These are phyloP conservation scores for Diplodia sapinea DNA, from an alignment of 2,329 filamentous ascomycete species.

Conservation along the genomic window DNA sequence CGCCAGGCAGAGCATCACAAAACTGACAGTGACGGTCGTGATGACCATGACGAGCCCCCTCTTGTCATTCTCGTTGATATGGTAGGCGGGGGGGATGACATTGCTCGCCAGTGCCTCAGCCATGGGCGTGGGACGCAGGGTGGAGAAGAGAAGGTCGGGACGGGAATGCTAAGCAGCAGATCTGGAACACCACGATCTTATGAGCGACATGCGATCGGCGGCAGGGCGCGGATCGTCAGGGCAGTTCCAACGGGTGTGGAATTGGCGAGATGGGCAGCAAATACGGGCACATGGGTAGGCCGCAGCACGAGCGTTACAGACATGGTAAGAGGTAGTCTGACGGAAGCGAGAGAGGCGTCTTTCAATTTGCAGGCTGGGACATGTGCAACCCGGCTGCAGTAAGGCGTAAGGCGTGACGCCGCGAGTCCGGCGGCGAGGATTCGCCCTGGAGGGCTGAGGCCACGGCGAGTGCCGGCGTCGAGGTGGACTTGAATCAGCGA, in stretches of 20 bases:
- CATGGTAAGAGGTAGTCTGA: neutral
- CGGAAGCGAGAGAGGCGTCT: conserved; percentile 4
- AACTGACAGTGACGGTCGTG: conserved; percentile 39
- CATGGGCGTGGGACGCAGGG: neutral
- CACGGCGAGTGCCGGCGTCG: neutral
- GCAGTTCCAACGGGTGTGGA: neutral
- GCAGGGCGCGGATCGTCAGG: conserved; percentile 2
- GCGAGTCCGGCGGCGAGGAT: neutral
- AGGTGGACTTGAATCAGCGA: conserved; percentile 11
- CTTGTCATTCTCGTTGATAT: conserved; percentile 42
- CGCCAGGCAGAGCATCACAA: conserved; percentile 41
- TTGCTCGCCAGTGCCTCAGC: neutral
- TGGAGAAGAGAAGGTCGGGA: neutral
- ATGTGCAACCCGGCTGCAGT: neutral
- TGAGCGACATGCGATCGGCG: neutral
- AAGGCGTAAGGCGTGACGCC: neutral
- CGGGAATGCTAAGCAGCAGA: neutral
- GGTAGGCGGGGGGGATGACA: conserved; percentile 38
- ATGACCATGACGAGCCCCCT: conserved; percentile 44
- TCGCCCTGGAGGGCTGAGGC: neutral
- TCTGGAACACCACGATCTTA: conserved; percentile 12
- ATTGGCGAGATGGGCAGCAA: conserved; percentile 4
- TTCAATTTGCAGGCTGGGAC: neutral
- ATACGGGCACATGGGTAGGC: neutral
- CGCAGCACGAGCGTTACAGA: conserved; percentile 12